Conservation (phyloP, 192 early-diverging fungal genomes). For the Coemansia sp. region DNA sequence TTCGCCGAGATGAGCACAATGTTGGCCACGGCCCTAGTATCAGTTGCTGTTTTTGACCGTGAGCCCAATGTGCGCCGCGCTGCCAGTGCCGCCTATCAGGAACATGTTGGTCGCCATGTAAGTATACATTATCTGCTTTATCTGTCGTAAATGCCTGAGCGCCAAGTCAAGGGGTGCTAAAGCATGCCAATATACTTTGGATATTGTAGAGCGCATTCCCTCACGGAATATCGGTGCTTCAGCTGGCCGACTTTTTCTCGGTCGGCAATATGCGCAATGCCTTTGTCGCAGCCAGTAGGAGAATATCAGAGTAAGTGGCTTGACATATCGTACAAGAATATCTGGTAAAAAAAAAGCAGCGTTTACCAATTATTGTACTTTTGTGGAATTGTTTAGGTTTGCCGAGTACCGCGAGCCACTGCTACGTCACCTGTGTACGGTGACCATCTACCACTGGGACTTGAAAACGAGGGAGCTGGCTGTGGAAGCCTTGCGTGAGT, state of each 20-base stretch:
- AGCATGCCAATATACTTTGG: not conserved
- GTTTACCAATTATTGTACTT: not conserved
- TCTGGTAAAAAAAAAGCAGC: not conserved
- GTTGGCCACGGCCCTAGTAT: conserved; percentile 76
- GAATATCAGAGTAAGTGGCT: conserved; percentile 61
- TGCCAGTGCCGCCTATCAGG: conserved; percentile 95
- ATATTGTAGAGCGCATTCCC: conserved; percentile 76
- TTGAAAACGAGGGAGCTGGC: conserved; percentile 73
- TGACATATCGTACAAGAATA: conserved; percentile 20
- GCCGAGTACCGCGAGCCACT: conserved; percentile 74
- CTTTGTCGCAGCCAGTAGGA: conserved; percentile 68
- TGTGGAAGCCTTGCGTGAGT: conserved; percentile 65
- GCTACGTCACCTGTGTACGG: conserved; percentile 66
- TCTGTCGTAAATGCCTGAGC: not conserved
- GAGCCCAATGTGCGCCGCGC: conserved; percentile 93
- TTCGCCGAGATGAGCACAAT: conserved; percentile 62
- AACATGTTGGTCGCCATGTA: conserved; percentile 91
- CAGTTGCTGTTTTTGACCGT: conserved; percentile 85
- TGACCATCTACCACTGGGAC: conserved; percentile 88
- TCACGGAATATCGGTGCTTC: conserved; percentile 90
- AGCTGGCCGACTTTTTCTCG: conserved; percentile 89
- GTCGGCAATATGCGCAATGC: conserved; percentile 80
- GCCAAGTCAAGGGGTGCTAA: not conserved
- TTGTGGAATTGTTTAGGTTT: conserved; percentile 53
- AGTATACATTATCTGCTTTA: not conserved